Percentiles rank a stretch among this genome's conserved stretches.
Evolutionary conservation across 2,329 filamentous ascomycete genomes (phyloP).

Genomic region (Colletotrichum graminicola): DNA sequence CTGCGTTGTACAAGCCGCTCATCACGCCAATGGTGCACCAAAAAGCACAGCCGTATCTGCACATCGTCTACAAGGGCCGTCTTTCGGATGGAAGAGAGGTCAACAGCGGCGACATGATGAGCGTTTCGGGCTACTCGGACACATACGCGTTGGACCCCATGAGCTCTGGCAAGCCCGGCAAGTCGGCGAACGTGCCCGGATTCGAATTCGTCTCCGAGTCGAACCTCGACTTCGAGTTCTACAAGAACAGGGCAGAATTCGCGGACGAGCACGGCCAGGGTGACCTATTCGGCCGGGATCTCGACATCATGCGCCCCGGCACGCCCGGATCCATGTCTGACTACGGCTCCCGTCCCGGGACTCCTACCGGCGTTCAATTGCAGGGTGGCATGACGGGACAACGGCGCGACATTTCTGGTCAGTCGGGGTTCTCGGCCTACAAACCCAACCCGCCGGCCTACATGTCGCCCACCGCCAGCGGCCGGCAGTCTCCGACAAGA

Average conservation of each 20-base stretch:
- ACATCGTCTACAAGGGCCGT: constrained; percentile 87
- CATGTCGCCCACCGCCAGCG: constrained; percentile 40
- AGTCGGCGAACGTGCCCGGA: constrained; percentile 68
- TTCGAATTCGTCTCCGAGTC: constrained; percentile 92
- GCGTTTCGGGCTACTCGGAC: constrained; percentile 82
- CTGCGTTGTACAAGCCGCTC: constrained; percentile 87
- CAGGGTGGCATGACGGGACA: constrained; percentile 46
- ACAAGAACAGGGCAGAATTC: constrained; percentile 91
- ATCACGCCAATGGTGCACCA: constrained; percentile 97
- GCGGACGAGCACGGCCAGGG: constrained; percentile 87
- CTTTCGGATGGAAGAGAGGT: constrained; percentile 75
- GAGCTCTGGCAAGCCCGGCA: constrained; percentile 66
- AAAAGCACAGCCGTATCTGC: constrained; percentile 87
- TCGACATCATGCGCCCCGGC: constrained; percentile 70
- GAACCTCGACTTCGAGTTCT: constrained; percentile 91
- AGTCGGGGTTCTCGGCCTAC: constrained; percentile 43
- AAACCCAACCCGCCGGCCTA: constrained; percentile 41
- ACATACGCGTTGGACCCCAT: constrained; percentile 86
- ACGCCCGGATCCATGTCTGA: constrained; percentile 69
- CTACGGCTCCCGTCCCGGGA: constrained; percentile 62
- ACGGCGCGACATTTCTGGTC: constrained; percentile 25
- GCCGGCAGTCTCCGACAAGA: constrained; percentile 36
- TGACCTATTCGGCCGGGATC: constrained; percentile 70
- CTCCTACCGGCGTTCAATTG: constrained; percentile 58
- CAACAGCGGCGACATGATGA: constrained; percentile 67